Evolutionary conservation across 768 basidiomycete species (phyloP).

Genomic region (Mycena chlorophos): DNA sequence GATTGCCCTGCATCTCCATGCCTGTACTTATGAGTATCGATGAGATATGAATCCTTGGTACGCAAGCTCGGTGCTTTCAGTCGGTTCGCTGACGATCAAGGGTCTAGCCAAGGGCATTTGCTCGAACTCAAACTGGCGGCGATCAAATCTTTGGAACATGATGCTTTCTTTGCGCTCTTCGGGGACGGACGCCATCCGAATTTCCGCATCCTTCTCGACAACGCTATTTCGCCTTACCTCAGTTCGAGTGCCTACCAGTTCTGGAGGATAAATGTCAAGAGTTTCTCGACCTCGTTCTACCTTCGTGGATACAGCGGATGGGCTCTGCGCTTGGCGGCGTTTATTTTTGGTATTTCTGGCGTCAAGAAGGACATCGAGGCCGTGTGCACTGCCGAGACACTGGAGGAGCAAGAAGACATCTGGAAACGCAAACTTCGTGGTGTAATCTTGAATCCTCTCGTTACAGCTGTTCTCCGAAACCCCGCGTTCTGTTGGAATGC

Average conservation of each 20-base stretch:
- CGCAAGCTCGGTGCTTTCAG: neutral
- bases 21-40: conserved; percentile 50
- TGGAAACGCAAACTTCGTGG: conserved; percentile 63
- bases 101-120: conserved; percentile 65
- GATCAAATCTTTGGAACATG: conserved; percentile 52
- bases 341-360: conserved; percentile 61
- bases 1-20: neutral
- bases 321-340: conserved; percentile 62
- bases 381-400: conserved; percentile 55
- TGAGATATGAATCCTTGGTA: conserved; percentile 58
- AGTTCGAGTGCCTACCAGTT: conserved; percentile 76
- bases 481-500: conserved; percentile 75
- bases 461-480: conserved; percentile 55
- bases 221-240: conserved; percentile 61
- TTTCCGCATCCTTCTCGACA: conserved; percentile 63
- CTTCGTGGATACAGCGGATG: conserved; percentile 65
- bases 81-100: neutral
- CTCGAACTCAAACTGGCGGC: conserved; percentile 78
- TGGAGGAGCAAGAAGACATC: conserved; percentile 58
- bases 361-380: conserved; percentile 54
- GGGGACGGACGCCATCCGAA: conserved; percentile 60
- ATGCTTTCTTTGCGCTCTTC: conserved; percentile 67
- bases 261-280: conserved; percentile 62
- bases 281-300: conserved; percentile 62
- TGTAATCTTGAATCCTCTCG: conserved; percentile 57